These are phyloP conservation scores for Ustilago hordei DNA, from an alignment of 1,284 basidiomycete genomes.

Conservation along the genomic window DNA sequence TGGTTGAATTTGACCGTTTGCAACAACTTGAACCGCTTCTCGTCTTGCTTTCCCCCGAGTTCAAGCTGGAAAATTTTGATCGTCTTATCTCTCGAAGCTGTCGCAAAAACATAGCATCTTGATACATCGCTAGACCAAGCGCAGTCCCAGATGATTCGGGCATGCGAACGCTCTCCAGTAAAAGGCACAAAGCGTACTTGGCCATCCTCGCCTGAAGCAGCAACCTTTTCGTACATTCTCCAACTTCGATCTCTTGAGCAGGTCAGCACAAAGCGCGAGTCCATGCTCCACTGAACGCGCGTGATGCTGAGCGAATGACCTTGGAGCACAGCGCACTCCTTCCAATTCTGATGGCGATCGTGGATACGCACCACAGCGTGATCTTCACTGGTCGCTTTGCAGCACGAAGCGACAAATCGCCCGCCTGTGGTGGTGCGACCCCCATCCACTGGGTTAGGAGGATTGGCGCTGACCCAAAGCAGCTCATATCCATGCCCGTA, in stretches of 20 bases:
- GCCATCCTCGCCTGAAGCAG: not conserved
- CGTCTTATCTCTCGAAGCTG: conserved; percentile 95
- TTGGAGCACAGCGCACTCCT: conserved; percentile 76
- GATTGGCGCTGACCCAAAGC: conserved; percentile 47
- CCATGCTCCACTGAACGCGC: conserved; percentile 85
- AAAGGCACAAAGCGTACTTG: conserved; percentile 40
- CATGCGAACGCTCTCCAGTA: conserved; percentile 79
- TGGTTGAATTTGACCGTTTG: conserved; percentile 49
- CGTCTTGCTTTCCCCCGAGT: conserved; percentile 1
- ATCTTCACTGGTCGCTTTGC: conserved; percentile 85
- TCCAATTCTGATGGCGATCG: conserved; percentile 77
- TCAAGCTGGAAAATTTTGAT: conserved; percentile 71
- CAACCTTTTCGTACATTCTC: conserved; percentile 78
- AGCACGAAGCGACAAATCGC: conserved; percentile 86
- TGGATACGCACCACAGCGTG: conserved; percentile 91
- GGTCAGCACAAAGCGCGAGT: conserved; percentile 82
- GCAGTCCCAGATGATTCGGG: conserved; percentile 94
- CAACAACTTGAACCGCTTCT: conserved; percentile 36
- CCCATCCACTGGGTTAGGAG: conserved; percentile 20
- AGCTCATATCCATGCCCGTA: conserved; percentile 99
- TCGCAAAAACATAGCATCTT: conserved; percentile 78
- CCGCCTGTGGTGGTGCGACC: conserved; percentile 70
- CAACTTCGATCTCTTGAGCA: conserved; percentile 93
- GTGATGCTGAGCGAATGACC: conserved; percentile 93
- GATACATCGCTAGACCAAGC: conserved; percentile 77